Conservation (phyloP, 2,329 filamentous ascomycete species). For the Lachnellula occidentalis region DNA sequence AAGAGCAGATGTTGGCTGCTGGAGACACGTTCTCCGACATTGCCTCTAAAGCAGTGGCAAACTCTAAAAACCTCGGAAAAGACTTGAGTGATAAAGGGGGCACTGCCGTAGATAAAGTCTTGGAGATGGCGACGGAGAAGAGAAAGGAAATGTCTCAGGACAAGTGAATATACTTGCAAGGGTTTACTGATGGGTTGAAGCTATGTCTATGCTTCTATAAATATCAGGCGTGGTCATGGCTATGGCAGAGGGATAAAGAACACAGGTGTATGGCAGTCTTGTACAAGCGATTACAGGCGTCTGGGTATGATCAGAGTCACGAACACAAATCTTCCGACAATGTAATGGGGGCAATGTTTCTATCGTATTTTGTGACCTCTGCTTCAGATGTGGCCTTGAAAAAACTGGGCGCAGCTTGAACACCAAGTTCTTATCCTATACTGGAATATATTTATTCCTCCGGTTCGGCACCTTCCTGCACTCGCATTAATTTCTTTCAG, state of each 20-base stretch:
- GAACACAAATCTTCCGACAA: no score
- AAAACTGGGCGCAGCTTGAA: no score
- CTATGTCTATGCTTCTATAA: not conserved
- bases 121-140: constrained; percentile 18
- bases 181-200: not conserved
- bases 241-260: not conserved
- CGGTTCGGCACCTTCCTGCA: not conserved
- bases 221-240: not conserved
- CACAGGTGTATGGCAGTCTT: not conserved
- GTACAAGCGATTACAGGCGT: no score
- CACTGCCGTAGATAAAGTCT: constrained; percentile 12
- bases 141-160: constrained; percentile 14
- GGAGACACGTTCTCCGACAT: constrained; percentile 21
- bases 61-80: constrained; percentile 20
- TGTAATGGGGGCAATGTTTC: no score
- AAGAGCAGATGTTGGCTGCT: constrained; percentile 7
- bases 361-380: no score
- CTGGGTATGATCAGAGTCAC: no score
- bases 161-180: not conserved
- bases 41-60: constrained; percentile 22
- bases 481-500: not conserved
- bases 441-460: no score
- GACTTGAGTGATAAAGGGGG: constrained; percentile 17
- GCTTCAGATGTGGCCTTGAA: no score
- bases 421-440: no score